A percentile compares a stretch with the other conserved stretches of the same genome.
These are phyloP conservation scores for Neurospora pannonica DNA, from an alignment of 495 filamentous ascomycete genomes.

Conservation along the genomic window DNA sequence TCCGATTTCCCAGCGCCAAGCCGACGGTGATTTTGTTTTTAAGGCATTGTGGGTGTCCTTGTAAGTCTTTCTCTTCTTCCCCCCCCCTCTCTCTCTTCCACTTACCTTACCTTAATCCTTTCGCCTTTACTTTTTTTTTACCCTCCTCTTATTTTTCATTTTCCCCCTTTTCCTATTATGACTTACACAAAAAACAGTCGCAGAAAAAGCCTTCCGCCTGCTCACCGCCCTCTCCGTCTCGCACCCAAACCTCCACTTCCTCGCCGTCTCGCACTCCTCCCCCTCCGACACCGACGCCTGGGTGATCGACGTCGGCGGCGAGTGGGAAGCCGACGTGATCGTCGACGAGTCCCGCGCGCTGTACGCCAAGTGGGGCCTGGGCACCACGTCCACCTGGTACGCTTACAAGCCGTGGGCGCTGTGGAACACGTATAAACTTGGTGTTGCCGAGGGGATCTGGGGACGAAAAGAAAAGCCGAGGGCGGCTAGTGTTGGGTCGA, in stretches of 20 bases:
- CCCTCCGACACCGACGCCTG: slow-evolving; percentile 41
- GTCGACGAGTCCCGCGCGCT: slow-evolving; percentile 42
- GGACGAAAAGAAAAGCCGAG: slow-evolving; percentile 29
- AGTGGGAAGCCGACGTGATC: slow-evolving; percentile 42
- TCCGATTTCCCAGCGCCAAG: slow-evolving; percentile 36
- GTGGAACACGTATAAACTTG: slow-evolving; percentile 39
- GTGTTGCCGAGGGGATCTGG: slow-evolving; percentile 46
- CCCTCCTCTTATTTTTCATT: background rate
- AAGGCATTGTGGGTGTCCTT: slow-evolving; percentile 53
- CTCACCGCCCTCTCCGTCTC: slow-evolving; percentile 35
- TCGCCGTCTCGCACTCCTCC: slow-evolving; percentile 51
- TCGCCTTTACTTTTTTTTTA: too few relatives aligned
- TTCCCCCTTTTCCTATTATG: background rate
- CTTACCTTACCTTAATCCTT: too few relatives aligned
- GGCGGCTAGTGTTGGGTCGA: slow-evolving; percentile 24
- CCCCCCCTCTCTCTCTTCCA: too few relatives aligned
- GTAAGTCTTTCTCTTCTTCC: slow-evolving; percentile 31
- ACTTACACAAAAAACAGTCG: slow-evolving; percentile 25
- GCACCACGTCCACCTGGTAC: slow-evolving; percentile 42
- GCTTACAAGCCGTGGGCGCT: slow-evolving; percentile 33
- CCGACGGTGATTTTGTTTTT: slow-evolving; percentile 48
- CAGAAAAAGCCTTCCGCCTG: slow-evolving; percentile 48
- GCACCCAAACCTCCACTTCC: slow-evolving; percentile 41
- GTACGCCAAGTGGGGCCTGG: slow-evolving; percentile 48
- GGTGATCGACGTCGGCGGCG: slow-evolving; percentile 42